Conservation (phyloP, 371 early-diverging fungal genomes). For the Circinella umbellata region DNA sequence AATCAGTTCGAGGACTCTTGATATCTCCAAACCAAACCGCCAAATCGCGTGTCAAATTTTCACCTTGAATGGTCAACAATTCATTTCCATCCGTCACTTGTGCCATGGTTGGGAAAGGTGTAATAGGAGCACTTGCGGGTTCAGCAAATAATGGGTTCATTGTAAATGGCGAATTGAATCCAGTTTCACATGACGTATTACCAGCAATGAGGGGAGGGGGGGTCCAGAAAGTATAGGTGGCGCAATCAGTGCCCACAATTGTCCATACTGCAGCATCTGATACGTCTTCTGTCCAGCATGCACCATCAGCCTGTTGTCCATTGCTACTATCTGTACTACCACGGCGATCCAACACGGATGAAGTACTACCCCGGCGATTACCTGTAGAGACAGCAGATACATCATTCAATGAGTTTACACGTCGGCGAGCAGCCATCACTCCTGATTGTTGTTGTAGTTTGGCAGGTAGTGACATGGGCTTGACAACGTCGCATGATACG, state of each 20-base stretch:
- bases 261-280: conserved; percentile 91
- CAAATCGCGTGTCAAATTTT: conserved; percentile 69
- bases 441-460: conserved; percentile 19
- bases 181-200: conserved; percentile 10
- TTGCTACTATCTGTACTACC: conserved; percentile 16
- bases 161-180: conserved; percentile 23
- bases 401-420: conserved; percentile 51
- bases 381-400: conserved; percentile 6
- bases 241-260: conserved; percentile 85
- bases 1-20: conserved; percentile 57
- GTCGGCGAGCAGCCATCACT: conserved; percentile 32
- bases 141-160: conserved; percentile 10
- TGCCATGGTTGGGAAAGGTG: conserved; percentile 41
- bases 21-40: conserved; percentile 76
- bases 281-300: conserved; percentile 84
- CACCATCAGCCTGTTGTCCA: conserved; percentile 33
- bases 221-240: conserved; percentile 76
- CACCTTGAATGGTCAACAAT: conserved; percentile 57
- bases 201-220: conserved; percentile 29
- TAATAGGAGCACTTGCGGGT: conserved; percentile 26
- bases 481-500: conserved; percentile 51
- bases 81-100: conserved; percentile 11
- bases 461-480: conserved; percentile 30
- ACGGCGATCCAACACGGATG: conserved; percentile 15
- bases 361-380: conserved; percentile 9